Percentiles rank a stretch among this genome's conserved stretches.
Evolutionary conservation across 148 eudicot genomes (phyloP).

Genomic region (Persicaria maculosa): DNA sequence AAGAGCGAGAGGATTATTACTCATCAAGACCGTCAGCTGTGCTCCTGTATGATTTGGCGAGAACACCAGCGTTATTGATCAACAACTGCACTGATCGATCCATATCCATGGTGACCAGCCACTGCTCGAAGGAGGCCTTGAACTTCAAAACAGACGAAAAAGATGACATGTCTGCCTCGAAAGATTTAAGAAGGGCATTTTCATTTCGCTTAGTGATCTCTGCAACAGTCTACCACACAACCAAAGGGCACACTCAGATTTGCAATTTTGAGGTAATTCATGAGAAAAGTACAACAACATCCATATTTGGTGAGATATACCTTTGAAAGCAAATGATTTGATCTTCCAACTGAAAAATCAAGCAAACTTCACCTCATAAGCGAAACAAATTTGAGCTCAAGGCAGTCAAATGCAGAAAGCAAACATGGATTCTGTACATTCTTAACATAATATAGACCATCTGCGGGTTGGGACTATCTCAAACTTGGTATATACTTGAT

Average conservation of each 20-base stretch:
- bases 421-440: background rate
- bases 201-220: constrained; percentile 41
- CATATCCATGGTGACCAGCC: constrained; percentile 63
- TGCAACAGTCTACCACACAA: constrained; percentile 41
- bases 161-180: constrained; percentile 71
- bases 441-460: background rate
- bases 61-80: constrained; percentile 89
- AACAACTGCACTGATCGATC: constrained; percentile 82
- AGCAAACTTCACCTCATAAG: background rate
- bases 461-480: background rate
- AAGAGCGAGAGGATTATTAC: constrained; percentile 31
- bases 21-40: constrained; percentile 67
- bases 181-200: constrained; percentile 58
- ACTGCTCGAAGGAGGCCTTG: constrained; percentile 45
- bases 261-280: background rate
- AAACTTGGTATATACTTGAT: background rate
- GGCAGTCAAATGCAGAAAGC: background rate
- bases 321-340: constrained; percentile 48
- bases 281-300: background rate
- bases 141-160: constrained; percentile 68
- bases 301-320: constrained; percentile 23
- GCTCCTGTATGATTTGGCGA: constrained; percentile 61
- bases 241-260: background rate
- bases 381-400: background rate
- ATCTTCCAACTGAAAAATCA: constrained; percentile 71